Percentiles rank a stretch among this genome's conserved stretches.
These are phyloP conservation scores for Podaxis sp. DNA, from an alignment of 768 basidiomycete genomes.

Conservation along the genomic window DNA sequence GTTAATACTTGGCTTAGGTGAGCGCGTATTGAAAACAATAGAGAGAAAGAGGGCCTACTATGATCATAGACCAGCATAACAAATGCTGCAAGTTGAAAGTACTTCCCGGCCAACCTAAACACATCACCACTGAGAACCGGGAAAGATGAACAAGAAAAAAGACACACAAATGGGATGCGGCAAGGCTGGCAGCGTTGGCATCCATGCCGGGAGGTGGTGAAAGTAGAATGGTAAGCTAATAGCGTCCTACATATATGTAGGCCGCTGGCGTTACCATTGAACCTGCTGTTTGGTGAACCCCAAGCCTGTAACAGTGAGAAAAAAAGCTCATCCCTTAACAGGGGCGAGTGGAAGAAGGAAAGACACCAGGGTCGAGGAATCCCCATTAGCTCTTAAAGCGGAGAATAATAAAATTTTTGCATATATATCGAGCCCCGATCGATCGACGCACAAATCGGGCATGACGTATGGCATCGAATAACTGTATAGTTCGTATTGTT, in stretches of 20 bases:
- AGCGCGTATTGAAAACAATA: not conserved
- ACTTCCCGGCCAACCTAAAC: constrained; percentile 18
- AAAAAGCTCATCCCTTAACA: not conserved
- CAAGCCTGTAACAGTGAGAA: not conserved
- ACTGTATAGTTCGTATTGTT: not conserved
- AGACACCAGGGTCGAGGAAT: not conserved
- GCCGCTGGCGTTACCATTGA: not conserved
- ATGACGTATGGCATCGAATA: not conserved
- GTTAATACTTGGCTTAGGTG: constrained; percentile 10
- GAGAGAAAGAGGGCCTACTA: constrained; percentile 10
- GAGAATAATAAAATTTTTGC: not conserved
- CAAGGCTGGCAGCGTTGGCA: not conserved
- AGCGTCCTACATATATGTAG: not conserved
- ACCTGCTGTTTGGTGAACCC: not conserved
- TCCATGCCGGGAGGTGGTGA: not conserved
- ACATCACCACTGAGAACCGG: not conserved
- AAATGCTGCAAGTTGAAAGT: constrained; percentile 23
- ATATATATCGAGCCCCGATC: not conserved
- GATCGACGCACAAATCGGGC: not conserved
- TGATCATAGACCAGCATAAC: constrained; percentile 24
- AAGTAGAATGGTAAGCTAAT: not conserved
- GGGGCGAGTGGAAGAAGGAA: not conserved
- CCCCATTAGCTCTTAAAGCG: not conserved
- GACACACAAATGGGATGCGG: not conserved
- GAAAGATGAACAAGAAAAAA: not conserved